These are phyloP conservation scores for Metarhizium album DNA, from an alignment of 2,329 filamentous ascomycete species.

Conservation along the genomic window DNA sequence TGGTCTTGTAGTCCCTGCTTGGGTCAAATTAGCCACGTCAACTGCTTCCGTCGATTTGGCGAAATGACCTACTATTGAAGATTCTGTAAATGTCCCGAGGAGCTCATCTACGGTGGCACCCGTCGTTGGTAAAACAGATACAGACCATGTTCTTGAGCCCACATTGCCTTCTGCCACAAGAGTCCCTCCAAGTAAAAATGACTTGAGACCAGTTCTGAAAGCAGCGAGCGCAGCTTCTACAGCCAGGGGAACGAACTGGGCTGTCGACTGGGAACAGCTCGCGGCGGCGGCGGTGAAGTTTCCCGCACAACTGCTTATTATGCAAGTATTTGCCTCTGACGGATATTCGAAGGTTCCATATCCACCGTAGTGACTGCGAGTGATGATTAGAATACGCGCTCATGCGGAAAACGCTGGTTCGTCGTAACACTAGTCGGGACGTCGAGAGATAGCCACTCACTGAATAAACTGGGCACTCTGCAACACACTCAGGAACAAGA, in stretches of 20 bases:
- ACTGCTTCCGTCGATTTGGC: not conserved
- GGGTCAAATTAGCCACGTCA: too few species aligned
- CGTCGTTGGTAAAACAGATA: constrained; percentile 7
- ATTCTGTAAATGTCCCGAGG: not conserved
- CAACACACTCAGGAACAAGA: constrained; percentile 13
- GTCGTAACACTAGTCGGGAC: not conserved
- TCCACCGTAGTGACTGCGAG: not conserved
- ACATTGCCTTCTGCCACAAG: not conserved
- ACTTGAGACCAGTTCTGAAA: constrained; percentile 13
- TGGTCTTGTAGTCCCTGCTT: not conserved
- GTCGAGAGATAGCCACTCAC: constrained; percentile 7
- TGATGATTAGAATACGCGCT: not conserved
- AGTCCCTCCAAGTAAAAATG: constrained; percentile 4
- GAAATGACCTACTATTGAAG: constrained; percentile 1
- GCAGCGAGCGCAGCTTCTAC: constrained; percentile 10
- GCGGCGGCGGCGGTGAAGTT: constrained; percentile 17
- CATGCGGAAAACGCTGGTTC: not conserved
- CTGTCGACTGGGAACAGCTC: constrained; percentile 13
- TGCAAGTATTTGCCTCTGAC: constrained; percentile 9
- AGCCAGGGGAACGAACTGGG: constrained; percentile 13
- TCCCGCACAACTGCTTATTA: constrained; percentile 16
- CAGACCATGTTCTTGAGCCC: constrained; percentile 12
- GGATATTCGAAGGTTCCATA: constrained; percentile 11
- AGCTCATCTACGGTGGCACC: constrained; percentile 3
- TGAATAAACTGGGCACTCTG: constrained; percentile 17